phyloP scores from a whole-genome alignment of 106 monocot species.

The Dioscorea zingiberensis region DNA sequence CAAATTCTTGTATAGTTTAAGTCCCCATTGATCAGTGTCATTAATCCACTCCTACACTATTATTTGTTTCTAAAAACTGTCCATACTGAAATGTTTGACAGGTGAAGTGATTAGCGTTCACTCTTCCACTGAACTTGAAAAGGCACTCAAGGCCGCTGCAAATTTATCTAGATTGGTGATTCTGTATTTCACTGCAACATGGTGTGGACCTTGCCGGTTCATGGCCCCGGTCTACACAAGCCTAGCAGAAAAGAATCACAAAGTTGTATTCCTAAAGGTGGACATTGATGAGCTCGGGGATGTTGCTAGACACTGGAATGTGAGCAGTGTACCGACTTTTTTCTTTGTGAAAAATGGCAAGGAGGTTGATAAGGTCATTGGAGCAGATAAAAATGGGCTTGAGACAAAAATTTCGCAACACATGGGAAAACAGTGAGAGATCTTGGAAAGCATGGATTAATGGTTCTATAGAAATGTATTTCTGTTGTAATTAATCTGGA shows the following conservation, averaged over 20 bases:
- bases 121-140: slow-evolving; percentile 50
- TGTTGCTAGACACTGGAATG: slow-evolving; percentile 60
- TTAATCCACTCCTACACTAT: not conserved
- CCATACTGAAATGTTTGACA: slow-evolving; percentile 3
- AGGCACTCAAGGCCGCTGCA: slow-evolving; percentile 50
- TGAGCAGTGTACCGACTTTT: slow-evolving; percentile 76
- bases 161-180: slow-evolving; percentile 36
- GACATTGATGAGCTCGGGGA: slow-evolving; percentile 63
- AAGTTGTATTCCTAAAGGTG: slow-evolving; percentile 56
- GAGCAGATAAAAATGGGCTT: slow-evolving; percentile 65
- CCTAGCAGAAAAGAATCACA: slow-evolving; percentile 58
- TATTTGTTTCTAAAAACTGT: too few relatives aligned
- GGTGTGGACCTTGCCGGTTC: slow-evolving; percentile 81
- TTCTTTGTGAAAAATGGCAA: slow-evolving; percentile 77
- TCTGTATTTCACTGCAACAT: slow-evolving; percentile 92
- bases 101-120: slow-evolving; percentile 54
- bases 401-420: slow-evolving; percentile 57
- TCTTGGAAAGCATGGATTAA: too few relatives aligned
- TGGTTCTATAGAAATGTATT: too few relatives aligned
- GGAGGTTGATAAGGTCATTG: slow-evolving; percentile 65
- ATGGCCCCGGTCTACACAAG: slow-evolving; percentile 55
- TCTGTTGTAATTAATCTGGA: too few relatives aligned
- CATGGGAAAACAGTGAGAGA: not conserved
- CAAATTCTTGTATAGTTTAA: too few relatives aligned
- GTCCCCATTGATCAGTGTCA: not conserved